phyloP scores from a whole-genome alignment of 331 rosid genomes.

The Saraca asoca region DNA sequence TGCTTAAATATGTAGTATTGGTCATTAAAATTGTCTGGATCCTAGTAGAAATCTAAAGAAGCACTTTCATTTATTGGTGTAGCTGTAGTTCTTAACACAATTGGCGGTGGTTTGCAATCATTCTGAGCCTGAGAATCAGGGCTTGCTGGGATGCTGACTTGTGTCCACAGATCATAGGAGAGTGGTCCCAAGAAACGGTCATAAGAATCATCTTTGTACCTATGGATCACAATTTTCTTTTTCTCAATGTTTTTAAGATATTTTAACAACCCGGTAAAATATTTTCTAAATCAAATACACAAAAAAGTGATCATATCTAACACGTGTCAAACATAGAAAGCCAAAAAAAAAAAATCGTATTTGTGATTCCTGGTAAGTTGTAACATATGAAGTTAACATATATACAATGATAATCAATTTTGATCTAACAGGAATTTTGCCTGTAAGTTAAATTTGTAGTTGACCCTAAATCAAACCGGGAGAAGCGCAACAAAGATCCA shows the following conservation, averaged over 20 bases:
- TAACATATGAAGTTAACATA: no score
- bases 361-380: no score
- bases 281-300: not conserved
- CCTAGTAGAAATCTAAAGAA: slow-evolving; percentile 33
- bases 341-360: no score
- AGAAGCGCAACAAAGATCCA: slow-evolving; percentile 4
- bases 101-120: slow-evolving; percentile 31
- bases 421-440: slow-evolving; percentile 16
- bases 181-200: slow-evolving; percentile 46
- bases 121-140: not conserved
- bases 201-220: slow-evolving; percentile 51
- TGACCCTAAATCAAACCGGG: slow-evolving; percentile 23
- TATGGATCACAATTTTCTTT: not conserved
- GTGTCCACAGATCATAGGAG: not conserved
- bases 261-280: not conserved
- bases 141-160: slow-evolving; percentile 20
- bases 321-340: no score
- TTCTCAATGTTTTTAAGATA: not conserved
- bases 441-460: slow-evolving; percentile 11
- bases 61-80: slow-evolving; percentile 19
- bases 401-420: no score
- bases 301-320: no score
- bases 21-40: not conserved
- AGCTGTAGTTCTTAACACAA: slow-evolving; percentile 53
- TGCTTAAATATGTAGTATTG: slow-evolving; percentile 38